Percentiles rank a stretch among this genome's conserved stretches.
These are phyloP conservation scores for Sporothrix humicola DNA, from an alignment of 2,329 filamentous ascomycete genomes.

Conservation along the genomic window DNA sequence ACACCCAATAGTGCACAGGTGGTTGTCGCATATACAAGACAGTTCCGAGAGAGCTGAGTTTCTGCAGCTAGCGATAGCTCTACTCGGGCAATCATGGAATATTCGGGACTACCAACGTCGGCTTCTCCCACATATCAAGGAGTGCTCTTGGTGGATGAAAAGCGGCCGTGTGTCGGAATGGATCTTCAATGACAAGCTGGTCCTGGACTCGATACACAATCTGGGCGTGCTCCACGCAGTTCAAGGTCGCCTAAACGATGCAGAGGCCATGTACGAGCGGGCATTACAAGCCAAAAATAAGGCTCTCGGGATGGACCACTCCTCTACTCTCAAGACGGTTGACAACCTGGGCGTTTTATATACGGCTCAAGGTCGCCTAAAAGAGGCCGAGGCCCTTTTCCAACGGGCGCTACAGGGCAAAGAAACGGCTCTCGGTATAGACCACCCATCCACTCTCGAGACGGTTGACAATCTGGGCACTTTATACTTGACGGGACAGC, in stretches of 20 bases:
- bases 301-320: no score
- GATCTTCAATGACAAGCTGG: not conserved
- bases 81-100: not conserved
- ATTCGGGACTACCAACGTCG: not conserved
- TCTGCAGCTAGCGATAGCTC: not conserved
- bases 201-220: not conserved
- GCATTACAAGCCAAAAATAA: no score
- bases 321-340: no score
- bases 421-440: no score
- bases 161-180: not conserved
- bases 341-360: no score
- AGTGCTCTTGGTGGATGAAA: not conserved
- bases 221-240: not conserved
- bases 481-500: no score
- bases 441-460: no score
- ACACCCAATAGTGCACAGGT: constrained; percentile 20
- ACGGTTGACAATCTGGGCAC: no score
- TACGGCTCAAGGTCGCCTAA: no score
- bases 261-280: not conserved
- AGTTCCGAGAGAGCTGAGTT: not conserved
- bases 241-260: not conserved
- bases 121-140: not conserved
- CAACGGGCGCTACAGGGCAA: no score
- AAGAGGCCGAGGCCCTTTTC: no score
- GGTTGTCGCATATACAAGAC: constrained; percentile 20